Percentiles rank a stretch among this genome's conserved stretches.
Evolutionary conservation across 352 stramenopile species (phyloP).

Genomic region (Globisporangium mamillatum): DNA sequence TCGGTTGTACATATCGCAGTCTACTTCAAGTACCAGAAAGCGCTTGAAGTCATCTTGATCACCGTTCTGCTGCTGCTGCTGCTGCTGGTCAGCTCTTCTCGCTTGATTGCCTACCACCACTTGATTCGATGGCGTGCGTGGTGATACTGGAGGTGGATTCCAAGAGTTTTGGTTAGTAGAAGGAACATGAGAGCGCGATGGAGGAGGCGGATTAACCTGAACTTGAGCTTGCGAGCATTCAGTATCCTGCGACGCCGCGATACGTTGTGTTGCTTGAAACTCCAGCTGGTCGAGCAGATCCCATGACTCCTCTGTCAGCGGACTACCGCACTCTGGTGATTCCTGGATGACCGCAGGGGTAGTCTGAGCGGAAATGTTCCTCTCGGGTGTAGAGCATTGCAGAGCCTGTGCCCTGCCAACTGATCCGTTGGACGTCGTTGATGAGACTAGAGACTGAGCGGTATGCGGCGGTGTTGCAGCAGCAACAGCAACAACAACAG

Average conservation of each 20-base stretch:
- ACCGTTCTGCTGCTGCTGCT: background rate
- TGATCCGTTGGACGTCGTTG: background rate
- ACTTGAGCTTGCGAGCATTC: conserved; percentile 5
- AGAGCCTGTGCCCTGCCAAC: background rate
- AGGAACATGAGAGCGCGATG: conserved; percentile 23
- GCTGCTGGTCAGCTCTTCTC: background rate
- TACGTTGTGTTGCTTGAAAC: conserved; percentile 50
- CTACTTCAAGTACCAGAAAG: conserved; percentile 65
- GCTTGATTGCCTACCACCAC: conserved; percentile 3
- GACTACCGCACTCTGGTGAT: conserved; percentile 49
- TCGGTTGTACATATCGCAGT: conserved; percentile 47
- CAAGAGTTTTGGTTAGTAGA: conserved; percentile 11
- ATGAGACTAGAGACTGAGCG: background rate
- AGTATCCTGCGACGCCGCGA: conserved; percentile 19
- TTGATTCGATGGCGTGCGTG: background rate
- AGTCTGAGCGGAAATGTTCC: conserved; percentile 6
- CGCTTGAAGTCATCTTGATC: conserved; percentile 43
- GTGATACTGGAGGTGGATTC: conserved; percentile 11
- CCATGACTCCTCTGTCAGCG: conserved; percentile 80
- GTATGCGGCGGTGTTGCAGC: background rate
- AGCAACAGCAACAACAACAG: background rate
- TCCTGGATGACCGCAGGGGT: conserved; percentile 12
- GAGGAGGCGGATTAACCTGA: conserved; percentile 27
- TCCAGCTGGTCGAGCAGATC: conserved; percentile 68
- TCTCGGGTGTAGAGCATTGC: conserved; percentile 5